These are phyloP conservation scores for Cladosporium sp. DNA, from an alignment of 2,329 filamentous ascomycete genomes.

Conservation along the genomic window DNA sequence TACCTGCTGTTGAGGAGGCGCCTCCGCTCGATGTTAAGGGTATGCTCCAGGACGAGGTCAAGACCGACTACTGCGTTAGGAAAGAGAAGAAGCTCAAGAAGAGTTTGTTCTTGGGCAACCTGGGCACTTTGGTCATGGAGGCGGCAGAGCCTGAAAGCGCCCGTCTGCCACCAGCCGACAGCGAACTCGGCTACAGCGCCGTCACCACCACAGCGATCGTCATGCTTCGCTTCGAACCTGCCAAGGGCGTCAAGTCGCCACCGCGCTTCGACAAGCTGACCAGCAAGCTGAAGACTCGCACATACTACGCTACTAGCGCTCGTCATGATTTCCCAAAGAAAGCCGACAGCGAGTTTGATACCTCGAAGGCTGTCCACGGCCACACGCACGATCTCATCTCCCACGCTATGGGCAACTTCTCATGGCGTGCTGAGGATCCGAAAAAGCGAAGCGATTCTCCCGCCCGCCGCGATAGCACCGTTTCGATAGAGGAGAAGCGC, in stretches of 20 bases:
- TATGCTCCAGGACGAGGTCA: constrained; percentile 34
- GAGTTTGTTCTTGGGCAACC: constrained; percentile 55
- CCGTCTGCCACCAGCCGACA: constrained; percentile 41
- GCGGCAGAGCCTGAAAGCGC: constrained; percentile 57
- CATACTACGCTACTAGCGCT: constrained; percentile 52
- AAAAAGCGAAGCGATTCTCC: constrained; percentile 18
- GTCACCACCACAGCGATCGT: constrained; percentile 54
- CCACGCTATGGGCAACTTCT: constrained; percentile 53
- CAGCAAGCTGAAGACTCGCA: constrained; percentile 55
- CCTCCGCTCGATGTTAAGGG: constrained; percentile 53
- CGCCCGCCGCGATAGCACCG: constrained; percentile 39
- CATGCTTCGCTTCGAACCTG: constrained; percentile 58
- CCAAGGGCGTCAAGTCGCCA: constrained; percentile 45
- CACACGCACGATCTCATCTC: constrained; percentile 52
- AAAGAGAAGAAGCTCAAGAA: constrained; percentile 59
- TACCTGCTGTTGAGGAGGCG: constrained; percentile 56
- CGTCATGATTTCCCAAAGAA: constrained; percentile 48
- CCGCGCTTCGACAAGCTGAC: constrained; percentile 51
- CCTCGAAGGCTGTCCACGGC: constrained; percentile 49
- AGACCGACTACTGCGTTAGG: constrained; percentile 48
- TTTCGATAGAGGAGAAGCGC: constrained; percentile 26
- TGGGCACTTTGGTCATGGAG: constrained; percentile 55
- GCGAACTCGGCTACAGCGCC: constrained; percentile 33
- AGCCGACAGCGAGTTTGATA: constrained; percentile 38
- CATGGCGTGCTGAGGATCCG: constrained; percentile 46